Evolutionary conservation across 1,284 basidiomycete genomes (phyloP), one percentile per base, ranked within the genome.

Genomic region (Rhodotorula sp.): DNA sequence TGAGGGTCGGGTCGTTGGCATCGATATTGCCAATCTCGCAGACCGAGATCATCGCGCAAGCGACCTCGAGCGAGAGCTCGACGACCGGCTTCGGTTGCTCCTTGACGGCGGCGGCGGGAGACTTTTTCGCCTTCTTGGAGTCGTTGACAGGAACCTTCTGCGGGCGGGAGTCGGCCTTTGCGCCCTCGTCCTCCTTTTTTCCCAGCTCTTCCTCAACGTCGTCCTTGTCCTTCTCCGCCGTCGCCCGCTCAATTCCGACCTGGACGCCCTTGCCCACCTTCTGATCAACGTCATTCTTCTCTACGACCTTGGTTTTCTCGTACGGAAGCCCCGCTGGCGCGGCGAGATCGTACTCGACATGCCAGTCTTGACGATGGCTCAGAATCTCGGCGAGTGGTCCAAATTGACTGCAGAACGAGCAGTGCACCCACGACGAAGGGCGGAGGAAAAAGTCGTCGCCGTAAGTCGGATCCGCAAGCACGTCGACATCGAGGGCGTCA

Each of bases 361-460:
- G 65, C 5, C 3, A 1, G 2, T 18, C 1, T n/a, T 47, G 54
- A 6, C 39, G 4, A 31, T 64, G 62, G 16, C 8, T 1, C 43
- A 64, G 34, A 7, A 62, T 20, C 3, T n/a, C 39, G 6, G 23
- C 1, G 20, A 65, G 46, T 18, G 63, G 21, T 47, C 29, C 34
- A 14, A 56, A 43, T 2, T 1, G 0, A 52, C 2, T 1, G 47
- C 46, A 58, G 15, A 12, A 5, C 34, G 3, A n/a, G 63, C 65
- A 71, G 43, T 52, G 14, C 20, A 71, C 23, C 62, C 48, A 57
- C 31, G 70, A 71, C 14, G 58, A 39, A 5, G 66, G 54, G 2
- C 51, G 29, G 8, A 5, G 21, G 63, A 71, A 65, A n/a, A 63
- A 71, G 0, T n/a, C 59, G 62, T 68, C 58, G 58, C 43, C 49